Evolutionary conservation across 108 stramenopile species (phyloP).

Genomic region (Discostella stelligeroides): DNA sequence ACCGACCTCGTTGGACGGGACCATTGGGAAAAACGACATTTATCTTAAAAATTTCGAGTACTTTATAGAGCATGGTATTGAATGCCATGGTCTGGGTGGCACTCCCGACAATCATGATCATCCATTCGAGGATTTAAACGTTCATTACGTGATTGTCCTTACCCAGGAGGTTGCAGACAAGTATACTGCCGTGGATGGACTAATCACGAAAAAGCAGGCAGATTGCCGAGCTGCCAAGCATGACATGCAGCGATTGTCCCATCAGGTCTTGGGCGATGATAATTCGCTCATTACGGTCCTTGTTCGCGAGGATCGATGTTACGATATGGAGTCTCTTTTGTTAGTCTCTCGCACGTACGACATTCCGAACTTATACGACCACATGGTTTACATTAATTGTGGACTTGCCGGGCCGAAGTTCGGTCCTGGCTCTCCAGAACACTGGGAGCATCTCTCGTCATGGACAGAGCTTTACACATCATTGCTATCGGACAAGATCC

Average conservation of each 20-base stretch:
- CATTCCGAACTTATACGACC: conserved; percentile 42
- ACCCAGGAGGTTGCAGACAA: conserved; percentile 44
- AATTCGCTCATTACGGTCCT: conserved; percentile 37
- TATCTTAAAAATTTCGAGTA: conserved; percentile 59
- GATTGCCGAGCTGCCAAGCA: conserved; percentile 27
- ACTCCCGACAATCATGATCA: conserved; percentile 3
- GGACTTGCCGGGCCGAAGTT: conserved; percentile 55
- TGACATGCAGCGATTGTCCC: conserved; percentile 6
- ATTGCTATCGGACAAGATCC: conserved; percentile 33
- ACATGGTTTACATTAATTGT: conserved; percentile 61
- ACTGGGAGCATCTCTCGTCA: conserved; percentile 21
- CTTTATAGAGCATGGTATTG: conserved; percentile 54
- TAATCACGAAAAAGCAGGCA: conserved; percentile 30
- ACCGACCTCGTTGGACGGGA: conserved; percentile 48
- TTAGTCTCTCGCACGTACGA: conserved; percentile 24
- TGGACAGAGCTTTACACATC: conserved; percentile 52
- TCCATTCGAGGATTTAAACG: conserved; percentile 21
- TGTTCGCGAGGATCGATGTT: conserved; percentile 48
- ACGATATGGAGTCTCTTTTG: conserved; percentile 59
- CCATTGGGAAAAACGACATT: conserved; percentile 55
- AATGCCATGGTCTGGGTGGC: conserved; percentile 43
- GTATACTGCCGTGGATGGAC: conserved; percentile 36
- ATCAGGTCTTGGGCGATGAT: conserved; percentile 8
- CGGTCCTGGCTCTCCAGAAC: conserved; percentile 32
- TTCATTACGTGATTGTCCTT: conserved; percentile 45